A percentile compares a stretch with the other conserved stretches of the same genome.
These are phyloP conservation scores for Cyclospora cayetanensis DNA, from an alignment of 169 alveolate genomes.

Conservation along the genomic window DNA sequence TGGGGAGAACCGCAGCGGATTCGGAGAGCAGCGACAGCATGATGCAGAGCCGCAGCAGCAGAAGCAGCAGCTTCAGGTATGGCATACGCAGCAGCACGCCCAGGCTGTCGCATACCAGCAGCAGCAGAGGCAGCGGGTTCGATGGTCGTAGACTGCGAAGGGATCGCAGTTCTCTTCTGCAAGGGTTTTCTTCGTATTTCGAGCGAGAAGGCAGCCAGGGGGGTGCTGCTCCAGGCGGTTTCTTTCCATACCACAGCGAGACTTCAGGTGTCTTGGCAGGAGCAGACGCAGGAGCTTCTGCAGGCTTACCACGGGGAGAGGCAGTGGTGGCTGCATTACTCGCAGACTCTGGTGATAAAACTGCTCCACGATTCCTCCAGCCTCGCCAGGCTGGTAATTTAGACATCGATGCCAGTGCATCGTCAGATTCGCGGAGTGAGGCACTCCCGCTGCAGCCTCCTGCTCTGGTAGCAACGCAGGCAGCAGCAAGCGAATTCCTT, in stretches of 20 bases:
- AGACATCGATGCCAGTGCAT: not conserved
- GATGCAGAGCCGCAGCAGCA: constrained; percentile 28
- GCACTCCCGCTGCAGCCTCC: not conserved
- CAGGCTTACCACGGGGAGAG: no score
- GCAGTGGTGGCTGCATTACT: no score
- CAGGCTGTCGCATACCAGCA: constrained; percentile 31
- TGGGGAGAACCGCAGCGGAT: not conserved
- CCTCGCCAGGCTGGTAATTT: no score
- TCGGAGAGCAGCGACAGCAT: constrained; percentile 4
- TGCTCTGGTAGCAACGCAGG: not conserved
- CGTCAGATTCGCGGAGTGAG: not conserved
- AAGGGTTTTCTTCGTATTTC: constrained; percentile 12
- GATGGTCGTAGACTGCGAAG: not conserved
- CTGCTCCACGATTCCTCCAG: no score
- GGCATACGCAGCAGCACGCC: not conserved
- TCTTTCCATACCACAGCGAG: no score
- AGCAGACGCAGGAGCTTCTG: no score
- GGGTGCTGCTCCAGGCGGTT: no score
- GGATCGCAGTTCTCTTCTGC: constrained; percentile 31
- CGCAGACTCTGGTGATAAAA: no score
- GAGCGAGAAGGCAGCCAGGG: constrained; percentile 58
- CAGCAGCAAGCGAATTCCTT: not conserved
- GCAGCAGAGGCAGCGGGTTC: not conserved
- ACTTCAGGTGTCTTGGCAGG: no score
- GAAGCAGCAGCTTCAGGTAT: not conserved